Evolutionary conservation across 345 rosid species (phyloP), one percentile per base, ranked within the genome.

Genomic region (Bruguiera parviflora): DNA sequence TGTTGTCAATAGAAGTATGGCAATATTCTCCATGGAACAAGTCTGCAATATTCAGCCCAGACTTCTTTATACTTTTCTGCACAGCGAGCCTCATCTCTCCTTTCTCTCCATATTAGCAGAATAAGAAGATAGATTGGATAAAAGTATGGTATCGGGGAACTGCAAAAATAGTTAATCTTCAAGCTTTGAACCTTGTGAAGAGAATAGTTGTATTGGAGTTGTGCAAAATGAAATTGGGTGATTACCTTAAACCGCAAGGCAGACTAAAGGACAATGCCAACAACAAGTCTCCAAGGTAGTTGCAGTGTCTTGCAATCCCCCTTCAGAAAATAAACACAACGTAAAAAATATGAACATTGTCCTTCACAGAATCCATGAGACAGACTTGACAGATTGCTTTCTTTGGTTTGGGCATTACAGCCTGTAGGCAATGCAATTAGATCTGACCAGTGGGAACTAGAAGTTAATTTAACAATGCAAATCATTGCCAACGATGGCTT

Each of bases 251-350:
- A 65, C 97, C 96, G 53, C 97, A 95, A 56, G 97, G 96, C 58
- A 95, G 85, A 80, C 97, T 86, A 82, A 95, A 91, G 61, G 99
- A 92, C 37, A 92, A 83, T 37, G 96, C 96, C 77, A 95, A 85
- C 88, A 89, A 72, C 79, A 92, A 73, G 80, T 95, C 97, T 29
- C 97, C 97, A 21, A 95, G 97, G 79, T 95, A 95, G 72, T 95
- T 95, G 69, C 89, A 89, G 70, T 95, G 99, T 84, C 99, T 89
- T 56, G 97, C 96, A 32, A 92, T 85, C 61, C 99, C 99, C 97
- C 96, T 95, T 74, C 58, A 71, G 67, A 64, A 49, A 73, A 31
- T 19, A 61, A 68, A 20, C 10, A 37, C 16, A 13, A 47, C 39
- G 56, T 65, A 58, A 61, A n/a, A 53, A 51, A 33, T 19, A 52